Conservation (phyloP, 345 rosid species). For the Aquilaria yunnanensis region DNA sequence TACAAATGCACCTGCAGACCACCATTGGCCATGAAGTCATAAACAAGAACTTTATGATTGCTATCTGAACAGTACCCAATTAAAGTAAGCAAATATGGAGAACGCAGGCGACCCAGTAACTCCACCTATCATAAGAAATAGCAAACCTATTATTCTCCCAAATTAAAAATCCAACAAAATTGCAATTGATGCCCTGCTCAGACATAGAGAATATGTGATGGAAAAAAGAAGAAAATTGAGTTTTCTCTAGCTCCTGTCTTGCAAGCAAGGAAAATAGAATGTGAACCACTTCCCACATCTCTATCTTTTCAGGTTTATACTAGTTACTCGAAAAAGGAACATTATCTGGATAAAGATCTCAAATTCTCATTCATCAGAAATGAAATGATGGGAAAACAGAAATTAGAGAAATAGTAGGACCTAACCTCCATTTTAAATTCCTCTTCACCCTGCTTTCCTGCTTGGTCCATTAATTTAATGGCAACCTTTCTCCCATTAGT, state of each 20-base stretch:
- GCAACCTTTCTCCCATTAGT: constrained; percentile 64
- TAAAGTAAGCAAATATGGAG: constrained; percentile 71
- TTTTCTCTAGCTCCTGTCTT: neutral
- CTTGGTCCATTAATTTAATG: constrained; percentile 75
- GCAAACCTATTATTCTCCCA: constrained; percentile 11
- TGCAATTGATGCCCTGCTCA: neutral
- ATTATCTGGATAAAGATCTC: too few relatives aligned
- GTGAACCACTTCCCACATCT: neutral
- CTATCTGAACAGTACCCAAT: constrained; percentile 78
- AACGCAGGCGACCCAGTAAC: constrained; percentile 59
- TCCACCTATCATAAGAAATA: constrained; percentile 50
- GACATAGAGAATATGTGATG: neutral
- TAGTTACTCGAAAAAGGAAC: too few relatives aligned
- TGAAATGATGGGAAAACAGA: neutral
- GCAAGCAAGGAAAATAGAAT: neutral
- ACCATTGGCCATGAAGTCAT: constrained; percentile 84
- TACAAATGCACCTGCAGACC: constrained; percentile 85
- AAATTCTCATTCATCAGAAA: too few relatives aligned
- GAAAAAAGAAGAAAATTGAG: neutral
- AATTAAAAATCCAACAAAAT: neutral
- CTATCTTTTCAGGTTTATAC: neutral
- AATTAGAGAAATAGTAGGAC: constrained; percentile 3
- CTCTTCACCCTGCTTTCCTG: constrained; percentile 90
- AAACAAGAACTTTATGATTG: constrained; percentile 58
- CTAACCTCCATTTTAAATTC: constrained; percentile 88